Conservation (phyloP, 495 filamentous ascomycete species). For the Antarctomyces pellizariae region DNA sequence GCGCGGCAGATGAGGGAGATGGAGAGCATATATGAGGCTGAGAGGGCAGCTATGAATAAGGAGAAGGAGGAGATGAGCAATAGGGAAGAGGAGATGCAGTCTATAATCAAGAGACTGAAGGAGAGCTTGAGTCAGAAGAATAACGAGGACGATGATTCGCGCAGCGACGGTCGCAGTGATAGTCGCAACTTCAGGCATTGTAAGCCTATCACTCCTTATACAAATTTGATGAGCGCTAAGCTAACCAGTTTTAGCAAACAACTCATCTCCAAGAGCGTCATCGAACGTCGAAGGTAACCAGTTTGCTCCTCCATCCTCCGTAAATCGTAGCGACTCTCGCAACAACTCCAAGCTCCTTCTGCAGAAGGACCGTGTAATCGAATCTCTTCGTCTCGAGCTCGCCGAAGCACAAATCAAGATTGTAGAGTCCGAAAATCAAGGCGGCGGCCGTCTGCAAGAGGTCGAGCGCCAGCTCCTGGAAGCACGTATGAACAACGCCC, state of each 20-base stretch:
- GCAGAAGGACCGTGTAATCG: conserved; percentile 91
- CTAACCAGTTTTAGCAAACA: conserved; percentile 11
- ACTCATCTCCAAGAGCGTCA: conserved; percentile 11
- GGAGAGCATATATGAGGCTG: conserved; percentile 71
- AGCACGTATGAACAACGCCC: conserved; percentile 77
- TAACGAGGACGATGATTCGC: conserved; percentile 39
- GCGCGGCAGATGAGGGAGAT: conserved; percentile 66
- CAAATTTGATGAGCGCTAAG: conserved; percentile 10
- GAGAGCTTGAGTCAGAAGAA: conserved; percentile 57
- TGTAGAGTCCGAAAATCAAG: conserved; percentile 80
- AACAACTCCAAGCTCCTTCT: conserved; percentile 71
- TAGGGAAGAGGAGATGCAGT: conserved; percentile 71
- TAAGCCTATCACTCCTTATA: conserved; percentile 28
- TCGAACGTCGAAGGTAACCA: conserved; percentile 35
- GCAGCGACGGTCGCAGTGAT: too few species aligned
- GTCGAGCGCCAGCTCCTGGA: conserved; percentile 76
- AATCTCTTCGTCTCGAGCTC: conserved; percentile 71
- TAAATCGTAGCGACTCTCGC: conserved; percentile 59
- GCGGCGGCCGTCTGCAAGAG: conserved; percentile 62
- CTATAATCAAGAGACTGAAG: conserved; percentile 71
- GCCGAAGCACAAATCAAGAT: conserved; percentile 90
- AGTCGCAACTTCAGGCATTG: conserved; percentile 43
- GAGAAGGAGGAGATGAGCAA: conserved; percentile 75
- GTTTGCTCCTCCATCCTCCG: conserved; percentile 69
- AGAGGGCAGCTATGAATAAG: conserved; percentile 65